Base-by-base conservation (phyloP, 345 rosid species). In the Citrus trifoliata region DNA sequence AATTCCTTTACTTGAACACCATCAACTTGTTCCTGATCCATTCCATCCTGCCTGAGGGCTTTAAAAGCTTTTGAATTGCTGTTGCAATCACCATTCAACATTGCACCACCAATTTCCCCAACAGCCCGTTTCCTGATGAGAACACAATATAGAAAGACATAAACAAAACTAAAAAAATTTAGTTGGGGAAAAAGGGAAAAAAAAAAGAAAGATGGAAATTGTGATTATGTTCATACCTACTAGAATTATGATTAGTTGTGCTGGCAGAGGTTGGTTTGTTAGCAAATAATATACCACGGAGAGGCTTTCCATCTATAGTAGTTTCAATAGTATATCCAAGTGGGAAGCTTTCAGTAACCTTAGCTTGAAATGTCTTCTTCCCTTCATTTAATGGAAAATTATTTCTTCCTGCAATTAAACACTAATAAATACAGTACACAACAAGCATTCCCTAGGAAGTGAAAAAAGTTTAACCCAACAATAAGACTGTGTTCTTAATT, bases 311-410 rank as follows among this genome's bases (percentile, higher is more conserved):
- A 74, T 90, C 93, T 78, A 97, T 90, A 74, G 85, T 78, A 62
- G 99, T 94, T 85, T 97, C 97, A 63, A 97, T 86, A 61, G 91
- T 88, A 87, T 87, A 93, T 70, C 98, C 96, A 86, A 86, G 87
- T 35, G 89, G 87, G 72, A 87, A 88, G 80, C 87, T 88, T 88
- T 94, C 91, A 4, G 92, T 90, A 83, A 97, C 88, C 79, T 80
- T 90, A 40, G 99, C 98, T 72, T 93, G 92, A 88, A 97, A 97
- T 79, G 83, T 80, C 85, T 83, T 90, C 88, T 91, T 97, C 75
- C 92, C 98, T 82, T 77, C 79, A 79, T 80, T 87, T 69, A 87
- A 73, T 14, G 78, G 76, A 42, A 82, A 87, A 71, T 71, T 86
- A 70, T 89, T 90, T 73, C 75, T 84, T 76, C 93, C 98, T 94